These are phyloP conservation scores for Paecilomyces fulvus DNA, from an alignment of 2,329 filamentous ascomycete species.

Conservation along the genomic window DNA sequence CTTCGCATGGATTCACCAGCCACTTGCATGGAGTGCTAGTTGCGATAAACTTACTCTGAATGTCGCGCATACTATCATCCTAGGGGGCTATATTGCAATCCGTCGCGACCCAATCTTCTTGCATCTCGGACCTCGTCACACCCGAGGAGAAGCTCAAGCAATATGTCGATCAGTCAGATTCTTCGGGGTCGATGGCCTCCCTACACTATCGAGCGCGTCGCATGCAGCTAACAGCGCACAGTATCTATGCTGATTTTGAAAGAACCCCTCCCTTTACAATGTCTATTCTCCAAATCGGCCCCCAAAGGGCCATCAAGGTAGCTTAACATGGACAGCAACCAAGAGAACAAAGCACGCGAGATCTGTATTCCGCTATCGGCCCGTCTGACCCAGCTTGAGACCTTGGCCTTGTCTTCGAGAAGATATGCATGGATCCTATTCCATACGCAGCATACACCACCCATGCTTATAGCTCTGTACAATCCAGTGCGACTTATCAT, in stretches of 20 bases:
- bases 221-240: background rate
- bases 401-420: background rate
- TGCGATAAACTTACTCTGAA: background rate
- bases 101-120: background rate
- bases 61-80: background rate
- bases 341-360: background rate
- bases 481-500: background rate
- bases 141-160: background rate
- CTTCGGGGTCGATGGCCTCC: background rate
- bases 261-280: background rate
- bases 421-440: background rate
- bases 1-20: background rate
- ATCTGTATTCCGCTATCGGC: background rate
- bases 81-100: background rate
- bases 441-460: background rate
- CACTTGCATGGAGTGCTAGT: background rate
- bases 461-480: background rate
- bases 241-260: background rate
- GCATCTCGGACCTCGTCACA: background rate
- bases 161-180: background rate
- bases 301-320: background rate
- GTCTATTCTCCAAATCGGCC: background rate
- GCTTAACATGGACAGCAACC: background rate
- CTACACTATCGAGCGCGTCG: background rate
- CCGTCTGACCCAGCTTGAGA: background rate